phyloP scores from a whole-genome alignment of 345 rosid genomes.

The Nasturtium officinale region DNA sequence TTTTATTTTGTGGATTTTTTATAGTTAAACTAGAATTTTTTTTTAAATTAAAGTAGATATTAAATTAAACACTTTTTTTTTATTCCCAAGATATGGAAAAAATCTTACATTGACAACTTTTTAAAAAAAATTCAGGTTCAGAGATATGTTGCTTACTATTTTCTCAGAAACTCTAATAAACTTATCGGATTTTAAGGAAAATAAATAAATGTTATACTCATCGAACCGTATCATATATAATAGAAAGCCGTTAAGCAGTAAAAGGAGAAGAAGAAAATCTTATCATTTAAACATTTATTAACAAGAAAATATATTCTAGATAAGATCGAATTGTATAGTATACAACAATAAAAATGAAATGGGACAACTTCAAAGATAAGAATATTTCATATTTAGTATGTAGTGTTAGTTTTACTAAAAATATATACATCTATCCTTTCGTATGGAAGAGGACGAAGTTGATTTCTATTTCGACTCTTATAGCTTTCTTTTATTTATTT shows the following conservation, averaged over 20 bases:
- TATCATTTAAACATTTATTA: neutral
- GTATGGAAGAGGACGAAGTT: slow-evolving; percentile 13
- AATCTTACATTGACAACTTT: too few relatives aligned
- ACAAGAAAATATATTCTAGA: neutral
- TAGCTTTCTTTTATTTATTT: neutral
- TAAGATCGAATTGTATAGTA: neutral
- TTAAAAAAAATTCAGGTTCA: too few relatives aligned
- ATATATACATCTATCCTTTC: neutral
- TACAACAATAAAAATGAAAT: neutral
- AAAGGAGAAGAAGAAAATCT: neutral
- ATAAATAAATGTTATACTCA: neutral
- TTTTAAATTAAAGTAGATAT: too few relatives aligned
- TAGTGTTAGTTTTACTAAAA: neutral
- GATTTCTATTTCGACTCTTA: neutral
- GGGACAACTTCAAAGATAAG: neutral
- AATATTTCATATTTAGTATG: neutral
- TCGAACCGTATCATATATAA: neutral
- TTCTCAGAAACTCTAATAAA: neutral
- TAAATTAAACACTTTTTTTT: too few relatives aligned
- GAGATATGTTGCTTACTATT: neutral
- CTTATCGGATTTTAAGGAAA: neutral
- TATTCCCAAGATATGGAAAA: too few relatives aligned
- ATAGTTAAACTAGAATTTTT: too few relatives aligned
- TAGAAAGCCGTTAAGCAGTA: neutral
- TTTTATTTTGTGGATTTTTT: neutral